These are phyloP conservation scores for Pouteria glomerata DNA, from an alignment of 148 eudicot genomes.

Conservation along the genomic window DNA sequence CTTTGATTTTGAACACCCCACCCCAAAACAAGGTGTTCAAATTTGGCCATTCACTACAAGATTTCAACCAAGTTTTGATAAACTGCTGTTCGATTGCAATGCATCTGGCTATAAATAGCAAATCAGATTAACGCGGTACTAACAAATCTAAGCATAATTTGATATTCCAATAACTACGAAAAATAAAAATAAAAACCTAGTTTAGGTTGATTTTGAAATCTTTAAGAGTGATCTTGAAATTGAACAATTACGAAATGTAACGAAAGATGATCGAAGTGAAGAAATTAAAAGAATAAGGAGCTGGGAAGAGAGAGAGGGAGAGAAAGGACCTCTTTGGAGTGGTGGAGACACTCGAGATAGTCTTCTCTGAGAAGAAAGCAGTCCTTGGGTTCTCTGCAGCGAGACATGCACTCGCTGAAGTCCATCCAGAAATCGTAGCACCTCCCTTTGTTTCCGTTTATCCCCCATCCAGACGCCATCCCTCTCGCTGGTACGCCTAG, in stretches of 20 bases:
- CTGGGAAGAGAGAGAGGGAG: background rate
- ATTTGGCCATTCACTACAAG: no score
- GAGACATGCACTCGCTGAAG: constrained; percentile 95
- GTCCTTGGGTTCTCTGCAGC: constrained; percentile 75
- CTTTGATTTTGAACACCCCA: no score
- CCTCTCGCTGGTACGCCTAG: background rate
- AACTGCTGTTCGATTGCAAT: no score
- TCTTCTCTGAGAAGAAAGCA: constrained; percentile 89
- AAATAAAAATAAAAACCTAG: background rate
- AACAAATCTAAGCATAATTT: no score
- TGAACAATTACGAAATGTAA: background rate
- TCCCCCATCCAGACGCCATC: constrained; percentile 99
- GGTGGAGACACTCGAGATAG: constrained; percentile 97
- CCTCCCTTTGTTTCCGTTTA: constrained; percentile 83
- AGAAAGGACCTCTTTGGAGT: constrained; percentile 74
- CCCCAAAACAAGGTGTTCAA: no score
- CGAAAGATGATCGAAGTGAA: background rate
- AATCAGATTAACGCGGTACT: no score
- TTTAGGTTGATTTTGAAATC: background rate
- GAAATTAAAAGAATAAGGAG: background rate
- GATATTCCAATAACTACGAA: background rate
- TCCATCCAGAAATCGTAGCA: constrained; percentile 98
- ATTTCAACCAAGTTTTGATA: no score
- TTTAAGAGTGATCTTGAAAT: background rate
- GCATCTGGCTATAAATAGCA: no score